Evolutionary conservation across 169 alveolate species (phyloP).

Genomic region (Perkinsus chesapeaki): DNA sequence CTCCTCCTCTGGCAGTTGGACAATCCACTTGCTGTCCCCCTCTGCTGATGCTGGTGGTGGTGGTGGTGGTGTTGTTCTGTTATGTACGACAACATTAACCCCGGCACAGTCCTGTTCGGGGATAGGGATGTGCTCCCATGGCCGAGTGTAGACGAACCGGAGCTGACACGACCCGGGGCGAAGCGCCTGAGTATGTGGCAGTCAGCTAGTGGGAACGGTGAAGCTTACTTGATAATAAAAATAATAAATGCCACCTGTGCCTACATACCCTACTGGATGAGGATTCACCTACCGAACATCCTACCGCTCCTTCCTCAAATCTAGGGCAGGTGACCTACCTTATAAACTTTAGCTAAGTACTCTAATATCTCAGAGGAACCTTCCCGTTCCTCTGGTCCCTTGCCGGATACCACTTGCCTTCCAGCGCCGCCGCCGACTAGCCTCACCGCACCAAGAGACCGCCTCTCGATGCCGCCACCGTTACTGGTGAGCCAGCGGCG

Average conservation of each 20-base stretch:
- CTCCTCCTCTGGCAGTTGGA: background rate
- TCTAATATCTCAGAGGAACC: background rate
- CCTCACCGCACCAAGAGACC: background rate
- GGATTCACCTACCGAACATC: background rate
- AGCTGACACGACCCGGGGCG: background rate
- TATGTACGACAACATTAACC: background rate
- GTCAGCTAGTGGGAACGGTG: background rate
- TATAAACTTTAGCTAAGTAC: background rate
- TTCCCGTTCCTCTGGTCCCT: background rate
- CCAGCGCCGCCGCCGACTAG: no score
- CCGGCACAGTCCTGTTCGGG: background rate
- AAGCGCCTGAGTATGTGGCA: background rate
- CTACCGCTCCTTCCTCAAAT: background rate
- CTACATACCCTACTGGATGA: background rate
- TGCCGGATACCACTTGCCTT: background rate
- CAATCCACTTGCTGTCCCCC: background rate
- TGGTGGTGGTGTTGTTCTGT: no score
- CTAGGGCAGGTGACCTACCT: background rate
- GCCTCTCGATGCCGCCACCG: background rate
- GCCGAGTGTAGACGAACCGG: background rate
- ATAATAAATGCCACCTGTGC: background rate
- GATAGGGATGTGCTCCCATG: background rate
- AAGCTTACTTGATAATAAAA: background rate
- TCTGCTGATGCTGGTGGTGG: background rate
- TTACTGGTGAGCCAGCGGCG: background rate